These are phyloP conservation scores for Eruca vesicaria DNA, from an alignment of 441 rosid genomes.

Conservation along the genomic window DNA sequence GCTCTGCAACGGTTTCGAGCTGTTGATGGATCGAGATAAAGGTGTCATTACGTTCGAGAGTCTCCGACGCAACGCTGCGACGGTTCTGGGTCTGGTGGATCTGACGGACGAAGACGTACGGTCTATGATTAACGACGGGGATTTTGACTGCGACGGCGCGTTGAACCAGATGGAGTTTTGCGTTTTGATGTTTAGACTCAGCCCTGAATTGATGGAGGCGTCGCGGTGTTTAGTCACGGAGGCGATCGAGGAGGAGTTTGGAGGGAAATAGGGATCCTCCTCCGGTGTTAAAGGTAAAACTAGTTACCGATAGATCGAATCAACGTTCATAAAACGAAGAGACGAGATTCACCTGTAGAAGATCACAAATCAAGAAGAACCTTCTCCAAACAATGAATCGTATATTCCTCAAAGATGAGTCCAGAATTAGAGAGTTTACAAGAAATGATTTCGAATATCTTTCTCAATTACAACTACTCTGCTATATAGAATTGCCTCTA, in stretches of 20 bases:
- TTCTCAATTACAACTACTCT: too few species aligned
- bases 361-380: too few species aligned
- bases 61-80: constrained; percentile 44
- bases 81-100: constrained; percentile 49
- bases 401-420: too few species aligned
- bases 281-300: too few species aligned
- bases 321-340: too few species aligned
- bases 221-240: constrained; percentile 43
- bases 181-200: constrained; percentile 62
- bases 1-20: constrained; percentile 56
- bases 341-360: too few species aligned
- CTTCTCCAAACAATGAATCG: too few species aligned
- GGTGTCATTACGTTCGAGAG: constrained; percentile 62
- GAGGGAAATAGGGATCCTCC: too few species aligned
- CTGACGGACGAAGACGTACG: constrained; percentile 53
- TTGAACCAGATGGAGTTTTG: constrained; percentile 72
- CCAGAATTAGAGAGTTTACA: too few species aligned
- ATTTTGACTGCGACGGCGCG: constrained; percentile 56
- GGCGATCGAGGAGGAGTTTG: constrained; percentile 42
- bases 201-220: constrained; percentile 66
- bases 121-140: constrained; percentile 56
- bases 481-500: too few species aligned
- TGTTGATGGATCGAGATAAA: constrained; percentile 48
- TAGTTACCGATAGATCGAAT: too few species aligned
- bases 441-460: too few species aligned